A percentile compares a stretch with the other conserved stretches of the same genome.
Conservation (phyloP, 2,329 filamentous ascomycete genomes). For the Colletotrichum lini region DNA sequence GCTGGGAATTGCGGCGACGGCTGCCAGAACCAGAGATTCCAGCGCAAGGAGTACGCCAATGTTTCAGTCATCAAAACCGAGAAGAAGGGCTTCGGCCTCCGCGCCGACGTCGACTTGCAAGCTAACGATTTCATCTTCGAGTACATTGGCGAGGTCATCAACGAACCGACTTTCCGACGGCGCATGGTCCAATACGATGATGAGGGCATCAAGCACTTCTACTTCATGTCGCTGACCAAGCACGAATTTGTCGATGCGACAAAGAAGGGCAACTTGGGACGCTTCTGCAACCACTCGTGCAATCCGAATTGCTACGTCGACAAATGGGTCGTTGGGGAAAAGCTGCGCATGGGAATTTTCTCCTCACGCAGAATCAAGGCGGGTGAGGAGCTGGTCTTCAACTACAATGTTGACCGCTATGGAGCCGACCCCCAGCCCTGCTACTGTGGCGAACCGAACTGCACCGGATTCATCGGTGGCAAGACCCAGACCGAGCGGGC, state of each 20-base stretch:
- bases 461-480: conserved; percentile 95
- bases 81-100: conserved; percentile 96
- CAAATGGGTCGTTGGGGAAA: conserved; percentile 98
- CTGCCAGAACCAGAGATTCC: conserved; percentile 96
- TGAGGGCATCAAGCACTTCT: conserved; percentile 98
- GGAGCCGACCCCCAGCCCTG: conserved; percentile 97
- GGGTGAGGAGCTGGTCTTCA: conserved; percentile 97
- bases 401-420: conserved; percentile 99
- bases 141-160: conserved; percentile 98
- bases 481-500: conserved; percentile 97
- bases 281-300: conserved; percentile 99
- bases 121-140: conserved; percentile 96
- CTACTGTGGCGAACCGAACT: conserved; percentile 95
- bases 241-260: conserved; percentile 98
- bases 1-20: conserved; percentile 86
- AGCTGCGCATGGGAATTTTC: conserved; percentile 99
- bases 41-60: conserved; percentile 88
- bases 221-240: conserved; percentile 99
- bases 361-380: conserved; percentile 86
- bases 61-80: conserved; percentile 98
- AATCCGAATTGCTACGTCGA: conserved; percentile 99
- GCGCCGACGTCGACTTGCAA: conserved; percentile 82
- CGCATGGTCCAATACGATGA: conserved; percentile 95
- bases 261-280: conserved; percentile 93
- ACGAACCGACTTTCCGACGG: conserved; percentile 88